Base-by-base conservation (phyloP, 805 yeast species). In the Barnettozyma siamensis region DNA sequence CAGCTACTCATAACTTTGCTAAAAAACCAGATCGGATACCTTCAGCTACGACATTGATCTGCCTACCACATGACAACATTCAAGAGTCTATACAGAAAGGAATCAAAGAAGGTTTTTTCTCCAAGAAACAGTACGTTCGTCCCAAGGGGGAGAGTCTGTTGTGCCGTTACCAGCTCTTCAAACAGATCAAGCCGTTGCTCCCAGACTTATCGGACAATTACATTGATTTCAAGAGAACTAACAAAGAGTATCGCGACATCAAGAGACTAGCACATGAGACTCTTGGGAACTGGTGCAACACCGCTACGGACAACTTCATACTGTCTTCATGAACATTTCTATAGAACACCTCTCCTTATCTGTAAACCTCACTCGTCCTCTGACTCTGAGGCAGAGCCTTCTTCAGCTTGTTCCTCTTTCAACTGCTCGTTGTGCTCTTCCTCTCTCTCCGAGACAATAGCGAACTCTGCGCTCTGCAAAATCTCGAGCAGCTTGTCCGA, bases 381-480 rank as follows among this genome's bases (percentile, higher is more conserved):
- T 4, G 55, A 49, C 31, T 46, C 58, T 3, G 57, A 52, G 3
- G 42, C 55, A 4, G 52, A 47, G 0, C 48, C 57, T 23, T 46
- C 55, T 16, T 38, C 50, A 12, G 33, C 62, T 16, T 59, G 70
- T 23, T 59, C 62, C 38, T 58, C 54, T 30, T 55, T 48, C 33
- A 65, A 72, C 16, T 54, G 57, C 9, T 59, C 62, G 7, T 35
- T 18, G 31, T 42, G 34, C 37, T 38, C 8, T 18, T 38, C 62
- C 40, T 59, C 57, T 33, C 55, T 48, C 35, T 66, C 63, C 30
- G 54, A 50, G 30, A 62, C 66, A 37, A 71, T 66, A 2, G 95
- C 94, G 53, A 78, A 79, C 63, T 88, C 95, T 0, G 97, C 96
- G 42, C 87, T 78, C 54, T 88, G 84, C 48, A 91, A 70, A 26